Evolutionary conservation across 306 rosid genomes (phyloP), one percentile per base, ranked within the genome.

Genomic region (Astragalus membranaceus): DNA sequence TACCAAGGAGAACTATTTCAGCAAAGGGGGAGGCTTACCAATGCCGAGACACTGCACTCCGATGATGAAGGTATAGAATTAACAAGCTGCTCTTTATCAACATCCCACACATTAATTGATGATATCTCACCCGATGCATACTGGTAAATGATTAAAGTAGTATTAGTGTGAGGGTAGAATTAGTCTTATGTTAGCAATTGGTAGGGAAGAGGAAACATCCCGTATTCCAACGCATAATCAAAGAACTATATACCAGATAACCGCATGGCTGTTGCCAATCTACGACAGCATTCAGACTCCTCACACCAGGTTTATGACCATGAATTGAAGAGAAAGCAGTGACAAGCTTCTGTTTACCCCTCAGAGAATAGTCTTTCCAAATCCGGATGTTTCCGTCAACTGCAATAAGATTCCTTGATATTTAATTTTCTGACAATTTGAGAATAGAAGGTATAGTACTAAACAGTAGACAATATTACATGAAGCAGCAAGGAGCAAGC

Each of bases 211-310:
- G 41, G 15, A 55, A 20, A 63, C 29, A 75, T 64, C 35, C 59
- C 26, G 55, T 26, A 75, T 29, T 64, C 35, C 78, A 16, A 64
- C 23, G 48, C 61, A 68, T 43, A 53, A 73, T 32, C 47, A 53
- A 58, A 76, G 49, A 76, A 67, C 10, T 33, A 41, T 48, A 57
- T 88, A 95, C 99, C 95, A 95, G 88, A 83, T 91, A 95, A 36
- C 99, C 99, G 39, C 88, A 80, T 67, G 89, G 99, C 57, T 95
- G 99, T 70, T 95, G 99, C 99, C 99, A 95, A 83, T 95, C 99
- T 66, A 95, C 99, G 76, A 89, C 95, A 58, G 95, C 93, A 64
- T 95, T 90, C 85, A 81, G 74, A 81, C 86, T 78, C 79, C 93
- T 88, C 73, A 83, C 85, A 8, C 95, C 97, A 66, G 95, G 97